A percentile compares a stretch with the other conserved stretches of the same genome.
These are phyloP conservation scores for Cladosporium velox DNA, from an alignment of 2,329 filamentous ascomycete species.

Conservation along the genomic window DNA sequence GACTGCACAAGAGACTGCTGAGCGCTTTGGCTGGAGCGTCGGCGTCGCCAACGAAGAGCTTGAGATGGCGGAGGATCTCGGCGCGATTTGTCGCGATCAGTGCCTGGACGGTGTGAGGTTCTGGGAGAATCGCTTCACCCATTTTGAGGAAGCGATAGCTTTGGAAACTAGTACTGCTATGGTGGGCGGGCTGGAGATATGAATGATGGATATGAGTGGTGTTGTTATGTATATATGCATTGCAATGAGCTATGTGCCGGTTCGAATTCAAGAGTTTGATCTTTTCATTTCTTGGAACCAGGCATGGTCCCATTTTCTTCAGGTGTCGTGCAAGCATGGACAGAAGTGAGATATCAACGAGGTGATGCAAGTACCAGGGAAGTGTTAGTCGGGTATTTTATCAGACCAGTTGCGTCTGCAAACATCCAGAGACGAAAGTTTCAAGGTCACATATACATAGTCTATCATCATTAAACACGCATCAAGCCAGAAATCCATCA, in stretches of 20 bases:
- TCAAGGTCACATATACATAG: neutral
- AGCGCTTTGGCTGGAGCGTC: conserved; percentile 94
- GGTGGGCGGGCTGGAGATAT: conserved; percentile 6
- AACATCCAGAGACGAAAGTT: neutral
- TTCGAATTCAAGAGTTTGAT: neutral
- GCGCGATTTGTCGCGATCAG: conserved; percentile 85
- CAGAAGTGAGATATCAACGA: neutral
- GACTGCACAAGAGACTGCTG: conserved; percentile 84
- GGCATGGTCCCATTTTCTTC: neutral
- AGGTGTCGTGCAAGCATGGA: neutral
- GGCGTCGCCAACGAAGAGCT: conserved; percentile 94
- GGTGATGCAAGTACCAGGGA: too few species aligned
- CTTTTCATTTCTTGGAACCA: neutral
- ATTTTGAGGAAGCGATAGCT: neutral
- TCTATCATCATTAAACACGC: neutral
- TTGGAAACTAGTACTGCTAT: neutral
- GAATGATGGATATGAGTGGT: neutral
- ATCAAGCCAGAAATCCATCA: conserved; percentile 20
- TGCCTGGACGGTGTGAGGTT: conserved; percentile 88
- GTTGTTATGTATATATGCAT: neutral
- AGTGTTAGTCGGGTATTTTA: neutral
- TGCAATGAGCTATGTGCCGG: neutral
- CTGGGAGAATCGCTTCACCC: conserved; percentile 70
- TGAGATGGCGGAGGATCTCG: conserved; percentile 93
- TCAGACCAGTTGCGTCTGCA: neutral